These are phyloP conservation scores for Isatis lusitanica DNA, from an alignment of 441 rosid genomes.

Conservation along the genomic window DNA sequence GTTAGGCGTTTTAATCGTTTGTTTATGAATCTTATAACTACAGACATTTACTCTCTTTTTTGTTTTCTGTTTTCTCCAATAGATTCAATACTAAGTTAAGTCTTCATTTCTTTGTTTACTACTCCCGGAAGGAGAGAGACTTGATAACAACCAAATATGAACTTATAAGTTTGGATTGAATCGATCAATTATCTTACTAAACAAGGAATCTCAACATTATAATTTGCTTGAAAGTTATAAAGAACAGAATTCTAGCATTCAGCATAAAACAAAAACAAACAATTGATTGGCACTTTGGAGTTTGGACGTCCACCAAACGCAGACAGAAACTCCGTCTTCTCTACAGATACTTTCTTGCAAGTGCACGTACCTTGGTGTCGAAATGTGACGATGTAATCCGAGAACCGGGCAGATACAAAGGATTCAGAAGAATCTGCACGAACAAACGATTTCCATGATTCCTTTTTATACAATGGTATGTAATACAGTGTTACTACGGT, in stretches of 20 bases:
- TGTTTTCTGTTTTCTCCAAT: neutral
- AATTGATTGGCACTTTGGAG: neutral
- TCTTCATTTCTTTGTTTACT: neutral
- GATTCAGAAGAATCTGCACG: slow-evolving; percentile 88
- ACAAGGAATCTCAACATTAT: neutral
- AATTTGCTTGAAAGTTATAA: neutral
- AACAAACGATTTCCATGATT: neutral
- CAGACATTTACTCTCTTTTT: neutral
- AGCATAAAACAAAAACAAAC: neutral
- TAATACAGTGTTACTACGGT: neutral
- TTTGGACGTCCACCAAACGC: neutral
- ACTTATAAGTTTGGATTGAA: neutral
- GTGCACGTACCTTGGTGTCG: slow-evolving; percentile 90
- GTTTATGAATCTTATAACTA: neutral
- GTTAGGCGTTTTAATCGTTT: neutral
- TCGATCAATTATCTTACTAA: neutral
- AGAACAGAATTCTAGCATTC: neutral
- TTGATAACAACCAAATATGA: neutral
- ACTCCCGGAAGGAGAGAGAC: neutral
- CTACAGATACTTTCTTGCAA: slow-evolving; percentile 85
- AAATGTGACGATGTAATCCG: slow-evolving; percentile 87
- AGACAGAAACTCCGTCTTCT: neutral
- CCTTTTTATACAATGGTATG: too few relatives aligned
- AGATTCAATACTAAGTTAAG: neutral
- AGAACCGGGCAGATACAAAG: slow-evolving; percentile 89